phyloP scores from a whole-genome alignment of 2,329 filamentous ascomycete species.

The Endoconidiophora polonica region DNA sequence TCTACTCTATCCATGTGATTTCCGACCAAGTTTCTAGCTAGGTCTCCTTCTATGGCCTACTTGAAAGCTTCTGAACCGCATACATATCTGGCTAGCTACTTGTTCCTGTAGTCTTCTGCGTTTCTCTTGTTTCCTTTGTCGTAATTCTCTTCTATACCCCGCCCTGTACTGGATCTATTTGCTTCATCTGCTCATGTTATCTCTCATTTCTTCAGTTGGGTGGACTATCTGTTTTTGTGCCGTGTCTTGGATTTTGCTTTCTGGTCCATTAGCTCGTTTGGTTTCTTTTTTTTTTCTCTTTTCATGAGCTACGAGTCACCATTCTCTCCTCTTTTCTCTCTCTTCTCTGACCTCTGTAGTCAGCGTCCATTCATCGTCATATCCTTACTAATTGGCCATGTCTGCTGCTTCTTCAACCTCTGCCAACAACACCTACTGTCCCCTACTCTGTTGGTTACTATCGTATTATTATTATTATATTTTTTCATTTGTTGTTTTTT shows the following conservation, averaged over 20 bases:
- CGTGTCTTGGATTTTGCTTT: not conserved
- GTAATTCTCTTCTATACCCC: not conserved
- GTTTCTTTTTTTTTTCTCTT: constrained; percentile 2
- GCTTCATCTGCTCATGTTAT: constrained; percentile 1
- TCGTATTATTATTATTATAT: not conserved
- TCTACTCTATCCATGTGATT: constrained; percentile 3
- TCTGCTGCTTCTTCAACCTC: not conserved
- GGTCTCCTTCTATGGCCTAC: not conserved
- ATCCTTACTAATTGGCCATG: too few relatives aligned
- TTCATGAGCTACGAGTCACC: constrained; percentile 1
- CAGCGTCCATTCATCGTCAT: too few relatives aligned
- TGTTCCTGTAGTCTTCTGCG: not conserved
- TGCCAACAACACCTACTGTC: not conserved
- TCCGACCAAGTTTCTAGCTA: not conserved
- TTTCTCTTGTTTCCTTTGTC: not conserved
- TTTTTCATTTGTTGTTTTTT: not conserved
- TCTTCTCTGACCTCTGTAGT: too few relatives aligned
- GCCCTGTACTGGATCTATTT: not conserved
- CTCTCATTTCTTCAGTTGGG: not conserved
- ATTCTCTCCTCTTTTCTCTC: not conserved
- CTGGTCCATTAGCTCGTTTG: not conserved
- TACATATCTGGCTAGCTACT: not conserved
- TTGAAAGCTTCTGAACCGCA: too few relatives aligned
- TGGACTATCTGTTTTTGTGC: not conserved
- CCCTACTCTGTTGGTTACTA: not conserved